Base-by-base conservation (phyloP, 768 basidiomycete genomes). In the Boletus coccyginus region DNA sequence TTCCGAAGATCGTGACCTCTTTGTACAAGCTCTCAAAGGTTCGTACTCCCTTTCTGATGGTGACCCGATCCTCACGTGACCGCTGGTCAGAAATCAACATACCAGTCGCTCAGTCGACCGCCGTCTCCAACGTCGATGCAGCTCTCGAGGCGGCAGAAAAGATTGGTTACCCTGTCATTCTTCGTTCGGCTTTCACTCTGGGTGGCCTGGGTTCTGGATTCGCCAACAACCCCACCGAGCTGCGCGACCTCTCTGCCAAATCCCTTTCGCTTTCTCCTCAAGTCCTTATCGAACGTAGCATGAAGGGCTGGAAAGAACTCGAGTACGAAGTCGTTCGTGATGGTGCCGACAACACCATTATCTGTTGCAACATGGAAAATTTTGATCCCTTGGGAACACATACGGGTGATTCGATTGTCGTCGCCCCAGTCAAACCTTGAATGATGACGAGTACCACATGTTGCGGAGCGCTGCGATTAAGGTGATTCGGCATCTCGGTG, bases 291-390 rank as follows among this genome's bases (percentile, higher is more conserved):
- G 97, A 98, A 75, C 90, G 94, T 48, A 92, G 90, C 63, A 91
- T 99, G 88, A 98, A 98, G 75, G 97, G 97, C 32, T 99, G 97
- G 97, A 99, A 99, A 72, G 97, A 99, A 75, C 82, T 98, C 60
- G 97, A 99, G 75, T 99, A 98, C 64, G 97, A 99, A 72, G 97
- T 99, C 59, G 97, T 98, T 66, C 90, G 97, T 52, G 97, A 99
- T 70, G 94, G 82, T 62, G 96, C 96, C 49, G 97, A 99, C 75
- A 97, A 98, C 78, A 98, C 95, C 29, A 99, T 99, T 74, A 98
- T 98, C 65, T 98, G 95, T 77, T 98, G 96, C 76, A 95, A 95
- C 74, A 96, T 96, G 93, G 93, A 98, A 76, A 98, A 99, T 76
- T 99, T 99, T 62, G 97, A 99, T 69, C 97, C 97, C 38, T 88